Evolutionary conservation across 2,329 filamentous ascomycete species (phyloP), one percentile per base, ranked within the genome.

Genomic region (Neoascochyta sp.): DNA sequence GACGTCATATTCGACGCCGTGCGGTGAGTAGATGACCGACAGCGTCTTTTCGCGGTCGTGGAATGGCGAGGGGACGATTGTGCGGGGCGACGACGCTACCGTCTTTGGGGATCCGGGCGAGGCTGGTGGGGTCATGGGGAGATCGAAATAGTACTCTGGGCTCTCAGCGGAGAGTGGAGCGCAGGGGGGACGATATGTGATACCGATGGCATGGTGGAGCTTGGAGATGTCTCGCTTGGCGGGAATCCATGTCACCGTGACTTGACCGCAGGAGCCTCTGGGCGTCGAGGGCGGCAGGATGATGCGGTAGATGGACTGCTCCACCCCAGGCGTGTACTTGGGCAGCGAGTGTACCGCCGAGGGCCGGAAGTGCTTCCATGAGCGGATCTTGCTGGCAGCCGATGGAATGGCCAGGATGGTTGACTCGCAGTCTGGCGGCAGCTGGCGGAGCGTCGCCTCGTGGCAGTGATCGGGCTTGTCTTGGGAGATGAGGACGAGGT

Each of bases 381-480:
- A 69, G 32, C 68, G 69, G 30, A 87, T 85, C 37, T 75, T 67
- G 43, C 74, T 78, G 19, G 81, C 81, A 4, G 82, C 78, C 3
- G 71, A 64, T 4, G 79, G 75, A 33, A 80, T 79, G 10, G 81
- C 80, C 4, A 85, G 66, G 26, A 87, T 80, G n/a, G 74, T 64
- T 2, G 79, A 78, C 44, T 70, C 73, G 22, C 68, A 70, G 15
- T 68, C 62, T 9, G 65, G 55, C 0, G 76, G 71, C 4, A 88
- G 68, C 41, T 83, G 76, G 20, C 76, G 75, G 9, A 88, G 67
- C 0, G 83, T 86, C 19, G 74, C 70, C 60, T 81, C 73, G 50
- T 86, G 77, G 58, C 82, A 86, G 51, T 86, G 82, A 49, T 86
- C 82, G 10, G 74, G 75, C 51, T 79, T 80, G 45, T 73, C 70